These are phyloP conservation scores for Ambispora gerdemannii DNA, from an alignment of 192 early-diverging fungal genomes.

Conservation along the genomic window DNA sequence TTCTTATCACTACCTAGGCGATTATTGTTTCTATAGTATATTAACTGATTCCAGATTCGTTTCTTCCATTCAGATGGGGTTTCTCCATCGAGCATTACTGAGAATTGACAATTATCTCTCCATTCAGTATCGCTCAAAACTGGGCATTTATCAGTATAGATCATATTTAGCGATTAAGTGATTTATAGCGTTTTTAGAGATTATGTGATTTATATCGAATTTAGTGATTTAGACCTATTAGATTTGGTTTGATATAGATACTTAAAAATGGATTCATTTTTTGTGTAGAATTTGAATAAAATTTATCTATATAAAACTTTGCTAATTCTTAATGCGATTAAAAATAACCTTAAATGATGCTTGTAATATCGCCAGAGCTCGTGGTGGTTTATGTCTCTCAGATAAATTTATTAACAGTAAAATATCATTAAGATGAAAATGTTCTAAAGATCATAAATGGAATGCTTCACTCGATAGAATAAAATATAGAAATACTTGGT, in stretches of 20 bases:
- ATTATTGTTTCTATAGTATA: slow-evolving; percentile 21
- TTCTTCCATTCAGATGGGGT: slow-evolving; percentile 22
- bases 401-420: slow-evolving; percentile 10
- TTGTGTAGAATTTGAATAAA: slow-evolving; percentile 1
- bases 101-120: too few relatives aligned
- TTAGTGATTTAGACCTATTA: slow-evolving; percentile 15
- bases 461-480: background rate
- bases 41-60: slow-evolving; percentile 13
- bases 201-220: slow-evolving; percentile 20
- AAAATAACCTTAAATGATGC: slow-evolving; percentile 21
- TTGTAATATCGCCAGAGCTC: slow-evolving; percentile 4
- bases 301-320: slow-evolving; percentile 21
- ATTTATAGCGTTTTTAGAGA: slow-evolving; percentile 14
- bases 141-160: slow-evolving; percentile 15
- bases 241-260: too few relatives aligned
- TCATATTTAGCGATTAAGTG: slow-evolving; percentile 15
- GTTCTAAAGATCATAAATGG: slow-evolving; percentile 7
- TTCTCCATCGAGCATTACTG: slow-evolving; percentile 11
- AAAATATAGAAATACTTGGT: too few relatives aligned
- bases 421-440: background rate
- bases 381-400: slow-evolving; percentile 3
- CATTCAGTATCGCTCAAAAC: background rate
- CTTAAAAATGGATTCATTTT: too few relatives aligned
- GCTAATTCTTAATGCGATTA: slow-evolving; percentile 19
- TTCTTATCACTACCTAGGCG: background rate